phyloP scores from a whole-genome alignment of 805 yeast genomes.

The Teunomyces lycoperdinae region DNA sequence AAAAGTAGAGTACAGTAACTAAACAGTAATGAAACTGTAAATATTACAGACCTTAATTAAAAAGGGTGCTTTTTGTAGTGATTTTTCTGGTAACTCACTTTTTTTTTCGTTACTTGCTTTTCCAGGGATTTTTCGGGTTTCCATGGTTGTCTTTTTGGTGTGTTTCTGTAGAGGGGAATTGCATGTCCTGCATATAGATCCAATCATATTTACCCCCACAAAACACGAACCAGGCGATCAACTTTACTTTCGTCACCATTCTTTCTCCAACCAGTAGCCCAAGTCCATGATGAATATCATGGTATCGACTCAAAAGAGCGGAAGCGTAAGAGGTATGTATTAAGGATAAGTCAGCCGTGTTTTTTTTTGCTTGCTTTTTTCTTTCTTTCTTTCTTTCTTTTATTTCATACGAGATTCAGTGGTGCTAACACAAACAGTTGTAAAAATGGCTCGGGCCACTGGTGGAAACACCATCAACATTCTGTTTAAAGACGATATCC shows the following conservation, averaged over 20 bases:
- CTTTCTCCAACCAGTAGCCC: not conserved
- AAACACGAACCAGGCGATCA: not conserved
- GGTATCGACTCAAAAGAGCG: slow-evolving; percentile 13
- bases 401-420: too few species aligned
- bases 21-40: not conserved
- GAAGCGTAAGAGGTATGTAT: slow-evolving; percentile 16
- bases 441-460: slow-evolving; percentile 11
- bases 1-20: not conserved
- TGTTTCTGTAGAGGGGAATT: too few species aligned
- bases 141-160: too few species aligned
- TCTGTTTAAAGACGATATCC: slow-evolving; percentile 15
- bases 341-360: not conserved
- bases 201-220: slow-evolving; percentile 1
- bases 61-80: not conserved
- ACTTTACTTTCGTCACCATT: slow-evolving; percentile 1
- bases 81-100: not conserved
- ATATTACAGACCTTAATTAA: not conserved
- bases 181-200: not conserved
- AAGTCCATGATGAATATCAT: slow-evolving; percentile 11
- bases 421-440: slow-evolving; percentile 16
- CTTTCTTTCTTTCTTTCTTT: too few species aligned
- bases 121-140: too few species aligned
- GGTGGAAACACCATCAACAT: slow-evolving; percentile 7
- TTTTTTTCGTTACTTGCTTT: not conserved
- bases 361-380: too few species aligned